Conservation (phyloP, 2,329 filamentous ascomycete genomes). For the Alternaria sp. region DNA sequence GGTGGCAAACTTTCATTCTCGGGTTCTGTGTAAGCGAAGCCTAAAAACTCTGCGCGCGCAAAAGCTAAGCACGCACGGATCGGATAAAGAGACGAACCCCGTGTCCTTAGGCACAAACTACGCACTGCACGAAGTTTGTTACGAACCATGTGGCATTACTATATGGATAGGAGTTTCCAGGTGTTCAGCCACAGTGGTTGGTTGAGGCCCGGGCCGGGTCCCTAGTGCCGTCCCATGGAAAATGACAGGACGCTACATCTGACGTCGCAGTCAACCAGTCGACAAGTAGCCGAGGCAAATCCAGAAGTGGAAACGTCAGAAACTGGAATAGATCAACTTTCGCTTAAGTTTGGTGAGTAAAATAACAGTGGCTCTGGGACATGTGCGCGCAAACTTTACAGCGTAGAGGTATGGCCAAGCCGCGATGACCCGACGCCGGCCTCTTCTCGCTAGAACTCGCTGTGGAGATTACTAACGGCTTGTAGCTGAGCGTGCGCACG, state of each 20-base stretch:
- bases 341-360: not conserved
- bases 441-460: constrained; percentile 1
- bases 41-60: constrained; percentile 1
- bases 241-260: not conserved
- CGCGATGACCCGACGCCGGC: constrained; percentile 6
- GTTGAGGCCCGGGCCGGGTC: constrained; percentile 7
- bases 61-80: constrained; percentile 8
- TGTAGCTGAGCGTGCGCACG: constrained; percentile 2
- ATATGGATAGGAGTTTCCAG: not conserved
- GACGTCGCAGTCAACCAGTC: constrained; percentile 3
- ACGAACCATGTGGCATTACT: not conserved
- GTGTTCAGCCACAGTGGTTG: not conserved
- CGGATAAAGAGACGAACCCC: not conserved
- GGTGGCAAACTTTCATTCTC: constrained; percentile 7
- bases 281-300: constrained; percentile 1
- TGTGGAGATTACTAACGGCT: constrained; percentile 1
- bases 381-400: constrained; percentile 2
- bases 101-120: not conserved
- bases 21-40: constrained; percentile 10
- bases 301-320: not conserved
- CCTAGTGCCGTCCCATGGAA: constrained; percentile 2
- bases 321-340: constrained; percentile 8
- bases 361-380: constrained; percentile 2
- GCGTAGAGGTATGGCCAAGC: not conserved
- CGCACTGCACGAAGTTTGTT: not conserved